Evolutionary conservation across 2,329 filamentous ascomycete species (phyloP), one percentile per base, ranked within the genome.

Genomic region (Metarhizium robertsii): DNA sequence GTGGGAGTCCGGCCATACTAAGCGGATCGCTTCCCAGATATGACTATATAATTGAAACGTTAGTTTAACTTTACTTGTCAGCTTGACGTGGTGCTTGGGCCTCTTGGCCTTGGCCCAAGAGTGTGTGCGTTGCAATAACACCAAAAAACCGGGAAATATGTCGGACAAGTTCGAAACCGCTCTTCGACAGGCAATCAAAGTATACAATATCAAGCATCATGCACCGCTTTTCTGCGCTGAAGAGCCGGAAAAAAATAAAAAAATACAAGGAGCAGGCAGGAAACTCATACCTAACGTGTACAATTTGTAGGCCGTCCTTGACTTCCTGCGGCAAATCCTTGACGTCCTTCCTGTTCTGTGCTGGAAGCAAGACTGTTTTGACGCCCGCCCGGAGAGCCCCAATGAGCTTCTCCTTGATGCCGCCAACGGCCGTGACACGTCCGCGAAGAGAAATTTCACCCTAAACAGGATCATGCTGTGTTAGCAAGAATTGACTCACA

Each of bases 381-480:
- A 99, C 92, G 32, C 94, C 94, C 2, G 94, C 94, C 55, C 92
- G 82, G 67, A 95, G 78, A 8, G 94, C 94, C 25, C 94, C 94
- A 67, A 99, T 97, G 53, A 97, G 79, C 72, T 99, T 99, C 81
- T 99, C 92, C 74, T 97, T 96, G 75, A 99, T 97, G 18, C 94
- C 94, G 53, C 94, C 94, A 40, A 99, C 94, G 30, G 92, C 90
- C 72, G 94, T 90, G 55, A 99, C 88, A 61, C 91, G 85, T 25
- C 94, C 94, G 46, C 94, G 83, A 30, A 99, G 82, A 55, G 88
- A 90, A 59, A 86, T 84, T 66, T 86, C 84, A 60, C 83, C 83
- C 79, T 83, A 52, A 16, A 52, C 32, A 11, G 47, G 29, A 38
- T 16, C 11, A 40, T 25, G 30, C 38, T 34, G 49, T 54, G 34